A percentile compares a stretch with the other conserved stretches of the same genome.
Evolutionary conservation across 176 grass and related monocot genomes (phyloP).

Genomic region (Raddia distichophylla): DNA sequence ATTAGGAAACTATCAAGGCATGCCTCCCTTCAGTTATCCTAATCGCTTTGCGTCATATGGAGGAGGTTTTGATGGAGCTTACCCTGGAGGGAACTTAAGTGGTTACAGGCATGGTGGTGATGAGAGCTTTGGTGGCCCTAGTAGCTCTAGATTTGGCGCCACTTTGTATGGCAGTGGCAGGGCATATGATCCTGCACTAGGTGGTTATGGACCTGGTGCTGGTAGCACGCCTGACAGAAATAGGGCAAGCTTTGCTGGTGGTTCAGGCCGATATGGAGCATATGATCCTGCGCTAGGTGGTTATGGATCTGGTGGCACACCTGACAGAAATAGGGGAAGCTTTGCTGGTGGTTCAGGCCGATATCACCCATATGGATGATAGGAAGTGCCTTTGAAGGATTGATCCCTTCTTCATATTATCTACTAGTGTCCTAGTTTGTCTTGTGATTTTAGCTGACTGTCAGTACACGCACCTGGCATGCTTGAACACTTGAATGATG

Average conservation of each 20-base stretch:
- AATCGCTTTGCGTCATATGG: slow-evolving; percentile 66
- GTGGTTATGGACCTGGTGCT: too few species aligned
- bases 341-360: slow-evolving; percentile 62
- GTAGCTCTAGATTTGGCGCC: slow-evolving; percentile 54
- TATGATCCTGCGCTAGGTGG: slow-evolving; percentile 70
- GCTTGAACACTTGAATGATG: background rate
- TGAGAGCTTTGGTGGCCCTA: slow-evolving; percentile 52
- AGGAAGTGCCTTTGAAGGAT: slow-evolving; percentile 24
- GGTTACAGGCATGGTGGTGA: slow-evolving; percentile 50
- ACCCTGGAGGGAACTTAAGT: slow-evolving; percentile 58
- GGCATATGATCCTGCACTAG: too few species aligned
- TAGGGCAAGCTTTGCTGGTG: too few species aligned
- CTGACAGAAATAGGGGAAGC: slow-evolving; percentile 51
- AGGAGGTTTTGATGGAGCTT: slow-evolving; percentile 59
- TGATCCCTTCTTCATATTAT: slow-evolving; percentile 1
- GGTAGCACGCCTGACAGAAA: too few species aligned
- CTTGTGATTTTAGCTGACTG: slow-evolving; percentile 5
- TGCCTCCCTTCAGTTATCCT: slow-evolving; percentile 60
- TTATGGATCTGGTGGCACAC: slow-evolving; percentile 51
- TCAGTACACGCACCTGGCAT: slow-evolving; percentile 8
- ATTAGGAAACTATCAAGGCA: slow-evolving; percentile 58
- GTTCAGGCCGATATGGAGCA: slow-evolving; percentile 11
- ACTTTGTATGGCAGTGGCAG: slow-evolving; percentile 27
- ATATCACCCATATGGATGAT: slow-evolving; percentile 82
- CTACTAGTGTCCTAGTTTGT: slow-evolving; percentile 29